phyloP scores from a whole-genome alignment of 306 rosid genomes.

The Prinsepia uniflora region DNA sequence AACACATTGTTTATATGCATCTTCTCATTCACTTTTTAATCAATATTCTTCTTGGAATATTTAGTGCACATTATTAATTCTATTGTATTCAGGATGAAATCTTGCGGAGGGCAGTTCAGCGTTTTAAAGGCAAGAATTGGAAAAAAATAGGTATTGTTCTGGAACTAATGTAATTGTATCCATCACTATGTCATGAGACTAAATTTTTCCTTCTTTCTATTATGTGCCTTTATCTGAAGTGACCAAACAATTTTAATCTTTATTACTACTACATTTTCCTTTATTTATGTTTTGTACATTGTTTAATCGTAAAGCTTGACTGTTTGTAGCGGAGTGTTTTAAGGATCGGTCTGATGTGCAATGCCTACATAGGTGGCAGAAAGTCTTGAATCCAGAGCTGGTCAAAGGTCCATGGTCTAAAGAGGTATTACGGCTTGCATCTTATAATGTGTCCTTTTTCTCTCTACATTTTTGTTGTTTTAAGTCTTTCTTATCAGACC shows the following conservation, averaged over 20 bases:
- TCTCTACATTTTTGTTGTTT: not conserved
- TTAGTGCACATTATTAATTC: conserved; percentile 23
- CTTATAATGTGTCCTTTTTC: conserved; percentile 14
- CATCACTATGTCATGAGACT: not conserved
- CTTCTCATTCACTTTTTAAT: not conserved
- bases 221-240: not conserved
- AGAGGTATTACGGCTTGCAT: conserved; percentile 54
- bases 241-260: conserved; percentile 1
- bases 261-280: conserved; percentile 16
- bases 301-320: conserved; percentile 29
- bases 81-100: conserved; percentile 62
- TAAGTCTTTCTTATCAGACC: not conserved
- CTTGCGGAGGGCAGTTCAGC: conserved; percentile 77
- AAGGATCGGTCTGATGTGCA: conserved; percentile 97
- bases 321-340: conserved; percentile 79
- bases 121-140: conserved; percentile 95
- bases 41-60: not conserved
- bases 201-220: not conserved
- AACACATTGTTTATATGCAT: not conserved
- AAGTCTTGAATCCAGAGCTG: conserved; percentile 95
- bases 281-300: conserved; percentile 15
- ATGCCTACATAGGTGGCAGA: conserved; percentile 99
- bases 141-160: conserved; percentile 78
- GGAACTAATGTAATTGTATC: conserved; percentile 8
- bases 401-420: conserved; percentile 99